A percentile compares a stretch with the other conserved stretches of the same genome.
Conservation (phyloP, 2,329 filamentous ascomycete species). For the Penicillium sp. region DNA sequence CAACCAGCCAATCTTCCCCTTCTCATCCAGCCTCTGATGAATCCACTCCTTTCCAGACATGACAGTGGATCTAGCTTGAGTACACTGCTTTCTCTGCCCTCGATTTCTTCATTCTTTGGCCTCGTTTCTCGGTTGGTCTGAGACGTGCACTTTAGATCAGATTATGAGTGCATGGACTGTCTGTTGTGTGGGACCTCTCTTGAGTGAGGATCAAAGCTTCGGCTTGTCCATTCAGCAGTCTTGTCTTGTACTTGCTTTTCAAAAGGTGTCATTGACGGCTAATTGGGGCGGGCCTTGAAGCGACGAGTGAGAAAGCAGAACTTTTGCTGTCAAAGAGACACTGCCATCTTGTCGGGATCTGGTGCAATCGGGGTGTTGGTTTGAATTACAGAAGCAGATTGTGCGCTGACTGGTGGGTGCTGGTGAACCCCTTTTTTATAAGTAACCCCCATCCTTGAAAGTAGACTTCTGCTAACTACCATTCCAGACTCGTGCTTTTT, state of each 20-base stretch:
- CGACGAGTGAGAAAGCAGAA: too few relatives aligned
- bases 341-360: too few relatives aligned
- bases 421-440: background rate
- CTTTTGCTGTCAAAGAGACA: background rate
- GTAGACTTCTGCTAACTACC: too few relatives aligned
- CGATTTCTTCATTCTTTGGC: conserved; percentile 9
- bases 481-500: too few relatives aligned
- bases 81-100: conserved; percentile 4
- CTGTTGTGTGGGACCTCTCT: conserved; percentile 68
- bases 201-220: conserved; percentile 89
- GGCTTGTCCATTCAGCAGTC: conserved; percentile 64
- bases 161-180: conserved; percentile 16
- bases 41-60: background rate
- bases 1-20: conserved; percentile 15
- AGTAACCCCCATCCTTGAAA: conserved; percentile 1
- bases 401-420: conserved; percentile 2
- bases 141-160: conserved; percentile 3
- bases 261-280: too few relatives aligned
- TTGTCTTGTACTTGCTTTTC: conserved; percentile 5
- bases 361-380: too few relatives aligned
- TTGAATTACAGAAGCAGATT: too few relatives aligned
- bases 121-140: conserved; percentile 1
- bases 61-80: conserved; percentile 10
- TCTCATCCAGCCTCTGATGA: conserved; percentile 1
- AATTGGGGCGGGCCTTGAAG: too few relatives aligned